Evolutionary conservation across 306 rosid species (phyloP).

Genomic region (Quercus berberidifolia): DNA sequence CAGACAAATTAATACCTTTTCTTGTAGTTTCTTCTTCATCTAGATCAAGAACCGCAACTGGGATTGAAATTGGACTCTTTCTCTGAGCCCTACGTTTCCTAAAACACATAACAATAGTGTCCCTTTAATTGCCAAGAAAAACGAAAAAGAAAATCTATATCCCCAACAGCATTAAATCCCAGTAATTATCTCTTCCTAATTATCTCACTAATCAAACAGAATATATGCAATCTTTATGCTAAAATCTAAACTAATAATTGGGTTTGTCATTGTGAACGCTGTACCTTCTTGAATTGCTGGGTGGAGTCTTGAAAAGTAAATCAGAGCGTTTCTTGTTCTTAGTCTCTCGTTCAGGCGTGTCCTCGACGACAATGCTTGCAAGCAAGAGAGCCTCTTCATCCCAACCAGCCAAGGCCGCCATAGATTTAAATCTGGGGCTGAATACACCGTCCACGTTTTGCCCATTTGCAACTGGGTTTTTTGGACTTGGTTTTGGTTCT

Average conservation of each 20-base stretch:
- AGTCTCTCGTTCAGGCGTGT: constrained; percentile 66
- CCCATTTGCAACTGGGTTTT: constrained; percentile 19
- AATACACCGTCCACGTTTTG: constrained; percentile 26
- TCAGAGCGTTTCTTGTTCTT: constrained; percentile 47
- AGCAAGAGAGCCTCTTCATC: constrained; percentile 76
- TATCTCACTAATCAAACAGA: neutral
- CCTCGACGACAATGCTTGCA: constrained; percentile 78
- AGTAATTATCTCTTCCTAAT: neutral
- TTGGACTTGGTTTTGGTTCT: constrained; percentile 37
- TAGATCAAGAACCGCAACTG: constrained; percentile 63
- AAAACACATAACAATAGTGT: constrained; percentile 4
- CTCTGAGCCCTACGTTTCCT: constrained; percentile 72
- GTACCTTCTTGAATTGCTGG: constrained; percentile 64
- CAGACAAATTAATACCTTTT: constrained; percentile 35
- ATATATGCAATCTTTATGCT: no score
- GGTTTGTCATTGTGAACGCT: neutral
- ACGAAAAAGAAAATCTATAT: neutral
- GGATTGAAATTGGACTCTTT: constrained; percentile 44
- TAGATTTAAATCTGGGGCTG: constrained; percentile 86
- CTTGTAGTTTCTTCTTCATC: constrained; percentile 50
- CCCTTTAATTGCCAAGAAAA: neutral
- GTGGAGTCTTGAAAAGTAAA: constrained; percentile 56
- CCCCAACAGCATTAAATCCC: neutral
- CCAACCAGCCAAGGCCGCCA: constrained; percentile 97
- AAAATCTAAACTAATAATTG: neutral